A percentile compares a stretch with the other conserved stretches of the same genome.
phyloP scores from a whole-genome alignment of 192 early-diverging fungal species.

The Gryganskiella cystojenkinii region DNA sequence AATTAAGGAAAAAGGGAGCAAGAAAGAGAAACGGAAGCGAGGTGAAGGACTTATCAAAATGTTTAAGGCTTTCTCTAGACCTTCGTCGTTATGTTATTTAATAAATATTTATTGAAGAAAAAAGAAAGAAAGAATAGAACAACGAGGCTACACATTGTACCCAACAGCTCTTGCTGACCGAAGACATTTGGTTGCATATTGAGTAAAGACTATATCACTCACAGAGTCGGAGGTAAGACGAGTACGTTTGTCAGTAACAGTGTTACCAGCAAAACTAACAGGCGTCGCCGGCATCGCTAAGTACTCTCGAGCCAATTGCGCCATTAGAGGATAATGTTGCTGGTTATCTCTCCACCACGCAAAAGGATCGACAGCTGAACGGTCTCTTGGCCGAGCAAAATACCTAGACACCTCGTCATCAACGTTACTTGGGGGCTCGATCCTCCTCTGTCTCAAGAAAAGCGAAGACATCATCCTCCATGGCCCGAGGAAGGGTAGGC shows the following conservation, averaged over 20 bases:
- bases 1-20: too few species aligned
- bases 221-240: slow-evolving; percentile 12
- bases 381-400: neutral
- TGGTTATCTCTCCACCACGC: slow-evolving; percentile 23
- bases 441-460: neutral
- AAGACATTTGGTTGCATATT: slow-evolving; percentile 17
- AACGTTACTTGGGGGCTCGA: neutral
- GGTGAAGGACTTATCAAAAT: too few species aligned
- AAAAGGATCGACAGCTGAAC: neutral
- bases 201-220: slow-evolving; percentile 14
- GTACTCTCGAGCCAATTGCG: slow-evolving; percentile 23
- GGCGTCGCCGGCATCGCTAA: slow-evolving; percentile 16
- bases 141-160: neutral
- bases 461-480: neutral
- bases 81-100: too few species aligned
- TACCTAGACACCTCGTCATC: slow-evolving; percentile 5
- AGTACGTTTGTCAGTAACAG: slow-evolving; percentile 14
- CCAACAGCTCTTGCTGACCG: neutral
- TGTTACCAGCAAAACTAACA: slow-evolving; percentile 10
- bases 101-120: too few species aligned
- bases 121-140: too few species aligned
- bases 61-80: too few species aligned
- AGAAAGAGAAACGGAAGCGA: too few species aligned
- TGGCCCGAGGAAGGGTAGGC: neutral
- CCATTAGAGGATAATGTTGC: slow-evolving; percentile 1